phyloP scores from a whole-genome alignment of 257 asterid genomes.

The Solanum ossicruentum region DNA sequence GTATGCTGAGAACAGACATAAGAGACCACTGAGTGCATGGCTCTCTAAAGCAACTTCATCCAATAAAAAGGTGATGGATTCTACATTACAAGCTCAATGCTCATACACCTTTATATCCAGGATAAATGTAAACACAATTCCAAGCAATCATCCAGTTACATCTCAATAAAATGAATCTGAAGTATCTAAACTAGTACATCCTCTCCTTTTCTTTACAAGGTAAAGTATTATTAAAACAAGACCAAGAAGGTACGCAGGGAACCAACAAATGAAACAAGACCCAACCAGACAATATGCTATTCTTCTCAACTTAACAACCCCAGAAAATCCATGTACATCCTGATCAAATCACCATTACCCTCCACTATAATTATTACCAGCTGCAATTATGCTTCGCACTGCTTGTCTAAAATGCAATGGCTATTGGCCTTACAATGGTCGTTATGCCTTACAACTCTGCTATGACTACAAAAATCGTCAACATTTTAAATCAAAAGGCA shows the following conservation, averaged over 20 bases:
- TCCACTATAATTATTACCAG: neutral
- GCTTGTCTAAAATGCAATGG: neutral
- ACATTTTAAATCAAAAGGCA: neutral
- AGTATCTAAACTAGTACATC: neutral
- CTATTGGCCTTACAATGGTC: neutral
- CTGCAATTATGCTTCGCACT: neutral
- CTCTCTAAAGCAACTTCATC: neutral
- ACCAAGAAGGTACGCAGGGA: neutral
- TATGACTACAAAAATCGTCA: neutral
- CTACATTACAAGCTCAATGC: neutral
- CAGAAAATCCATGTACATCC: neutral
- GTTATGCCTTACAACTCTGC: neutral
- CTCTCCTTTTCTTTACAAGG: neutral
- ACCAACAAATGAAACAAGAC: neutral
- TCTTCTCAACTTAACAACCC: neutral
- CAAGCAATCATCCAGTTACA: neutral
- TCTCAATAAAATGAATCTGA: neutral
- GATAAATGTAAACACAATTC: neutral
- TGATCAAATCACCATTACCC: neutral
- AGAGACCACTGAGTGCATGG: neutral
- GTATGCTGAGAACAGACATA: neutral
- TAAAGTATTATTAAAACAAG: neutral
- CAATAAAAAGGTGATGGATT: neutral
- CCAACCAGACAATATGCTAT: neutral
- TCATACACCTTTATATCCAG: neutral